A percentile compares a stretch with the other conserved stretches of the same genome.
Evolutionary conservation across 768 basidiomycete genomes (phyloP).

Genomic region (Lentinus tigrinus): DNA sequence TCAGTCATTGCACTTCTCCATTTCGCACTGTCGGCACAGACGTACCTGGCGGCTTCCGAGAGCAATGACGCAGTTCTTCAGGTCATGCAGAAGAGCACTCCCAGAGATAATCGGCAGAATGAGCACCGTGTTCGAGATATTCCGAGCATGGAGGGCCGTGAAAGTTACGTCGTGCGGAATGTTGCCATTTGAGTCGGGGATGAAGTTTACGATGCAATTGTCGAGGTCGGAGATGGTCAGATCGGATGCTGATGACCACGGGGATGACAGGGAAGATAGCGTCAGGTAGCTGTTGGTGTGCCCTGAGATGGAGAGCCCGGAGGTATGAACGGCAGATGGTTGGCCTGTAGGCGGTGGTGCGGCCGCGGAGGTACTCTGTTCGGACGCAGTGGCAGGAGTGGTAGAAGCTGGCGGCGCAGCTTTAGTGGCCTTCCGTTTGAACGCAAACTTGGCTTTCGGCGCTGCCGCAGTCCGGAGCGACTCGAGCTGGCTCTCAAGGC

Average conservation of each 20-base stretch:
- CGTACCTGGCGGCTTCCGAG: conserved; percentile 81
- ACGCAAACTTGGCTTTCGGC: conserved; percentile 63
- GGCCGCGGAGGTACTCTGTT: not conserved
- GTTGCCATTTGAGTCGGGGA: conserved; percentile 26
- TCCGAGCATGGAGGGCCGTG: conserved; percentile 65
- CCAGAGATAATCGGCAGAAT: conserved; percentile 65
- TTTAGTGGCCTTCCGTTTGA: conserved; percentile 50
- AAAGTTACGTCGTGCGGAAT: conserved; percentile 22
- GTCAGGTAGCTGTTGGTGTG: conserved; percentile 49
- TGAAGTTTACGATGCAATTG: conserved; percentile 70
- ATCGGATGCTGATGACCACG: conserved; percentile 41
- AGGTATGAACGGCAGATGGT: not conserved
- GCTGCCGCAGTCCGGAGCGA: conserved; percentile 43
- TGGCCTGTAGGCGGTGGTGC: not conserved
- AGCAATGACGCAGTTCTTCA: conserved; percentile 62
- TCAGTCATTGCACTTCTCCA: not conserved
- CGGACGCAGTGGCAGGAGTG: not conserved
- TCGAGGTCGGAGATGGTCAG: conserved; percentile 67
- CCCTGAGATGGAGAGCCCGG: conserved; percentile 43
- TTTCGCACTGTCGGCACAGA: not conserved
- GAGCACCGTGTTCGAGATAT: conserved; percentile 59
- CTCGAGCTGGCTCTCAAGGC: conserved; percentile 56
- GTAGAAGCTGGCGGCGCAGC: conserved; percentile 10
- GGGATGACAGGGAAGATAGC: conserved; percentile 35
- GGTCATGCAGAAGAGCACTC: conserved; percentile 69